phyloP scores from a whole-genome alignment of 495 filamentous ascomycete genomes.

The Hyphodiscus hymeniophilus region DNA sequence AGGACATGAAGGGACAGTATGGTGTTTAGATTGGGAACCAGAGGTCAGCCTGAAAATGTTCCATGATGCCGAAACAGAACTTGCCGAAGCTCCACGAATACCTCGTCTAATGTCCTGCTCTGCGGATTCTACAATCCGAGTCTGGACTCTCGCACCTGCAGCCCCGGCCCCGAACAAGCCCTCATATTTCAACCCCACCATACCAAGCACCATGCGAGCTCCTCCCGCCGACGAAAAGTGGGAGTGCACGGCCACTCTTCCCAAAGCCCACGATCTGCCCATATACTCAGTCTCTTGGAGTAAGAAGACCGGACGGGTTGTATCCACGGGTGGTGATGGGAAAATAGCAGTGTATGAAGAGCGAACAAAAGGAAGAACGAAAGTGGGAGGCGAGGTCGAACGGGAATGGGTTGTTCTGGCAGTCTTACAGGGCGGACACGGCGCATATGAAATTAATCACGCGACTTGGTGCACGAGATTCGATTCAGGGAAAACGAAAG shows the following conservation, averaged over 20 bases:
- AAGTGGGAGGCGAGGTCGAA: constrained; percentile 30
- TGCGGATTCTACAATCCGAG: constrained; percentile 65
- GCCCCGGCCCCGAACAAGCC: constrained; percentile 26
- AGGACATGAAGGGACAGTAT: constrained; percentile 76
- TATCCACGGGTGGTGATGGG: constrained; percentile 80
- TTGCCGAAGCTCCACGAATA: constrained; percentile 3
- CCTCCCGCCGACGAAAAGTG: constrained; percentile 69
- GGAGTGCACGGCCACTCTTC: constrained; percentile 63
- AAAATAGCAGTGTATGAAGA: constrained; percentile 68
- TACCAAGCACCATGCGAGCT: constrained; percentile 76
- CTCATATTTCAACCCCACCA: constrained; percentile 31
- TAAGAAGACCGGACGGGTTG: constrained; percentile 59
- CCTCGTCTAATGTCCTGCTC: constrained; percentile 69
- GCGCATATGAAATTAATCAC: constrained; percentile 89
- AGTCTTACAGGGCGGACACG: constrained; percentile 63
- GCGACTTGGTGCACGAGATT: constrained; percentile 66
- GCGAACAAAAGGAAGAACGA: constrained; percentile 21
- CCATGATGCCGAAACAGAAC: not conserved
- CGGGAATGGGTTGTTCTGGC: constrained; percentile 64
- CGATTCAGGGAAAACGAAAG: constrained; percentile 40
- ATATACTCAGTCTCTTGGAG: constrained; percentile 83
- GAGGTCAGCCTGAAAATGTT: constrained; percentile 25
- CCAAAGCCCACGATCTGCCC: constrained; percentile 65
- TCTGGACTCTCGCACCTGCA: constrained; percentile 54
- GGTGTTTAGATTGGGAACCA: constrained; percentile 77